Base-by-base conservation (phyloP, 1,284 basidiomycete genomes). In the Mycena citricolor region DNA sequence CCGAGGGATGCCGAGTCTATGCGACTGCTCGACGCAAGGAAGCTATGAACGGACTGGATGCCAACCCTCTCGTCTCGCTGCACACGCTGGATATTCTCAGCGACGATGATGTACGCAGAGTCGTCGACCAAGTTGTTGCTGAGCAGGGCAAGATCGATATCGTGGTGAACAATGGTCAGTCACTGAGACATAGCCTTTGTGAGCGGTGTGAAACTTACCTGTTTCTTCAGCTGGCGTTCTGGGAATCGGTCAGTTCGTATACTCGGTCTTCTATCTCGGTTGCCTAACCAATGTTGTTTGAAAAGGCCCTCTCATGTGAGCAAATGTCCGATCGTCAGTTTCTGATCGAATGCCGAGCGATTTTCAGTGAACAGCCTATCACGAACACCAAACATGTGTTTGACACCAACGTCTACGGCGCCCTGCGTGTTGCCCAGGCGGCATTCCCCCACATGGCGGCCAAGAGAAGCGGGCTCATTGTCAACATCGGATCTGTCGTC, bases 371-470 rank as follows among this genome's bases (percentile, higher is more conserved):
- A 47, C 69, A 76, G 0, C 65, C 74, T 8, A 61, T 82, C 21
- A 79, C 82, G 2, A 60, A 68, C 26, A 69, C 80, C 23, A 70
- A 71, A 52, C 54, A 63, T 1, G 60, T 68, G 1, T 85, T 83
- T 56, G 77, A 87, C 38, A 70, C 76, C 5, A 90, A 90, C 54
- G 74, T 78, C 1, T 81, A 81, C 54, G 71, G 78, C 4, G 67
- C 81, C 17, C 60, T 89, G 21, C 75, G 82, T 7, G 61, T 86
- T 22, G 71, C 77, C 10, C 79, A 80, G 51, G 74, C 76, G 1
- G 82, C 85, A 10, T 71, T 82, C n/a, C 83, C 83, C 0, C 69
- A 79, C 56, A 90, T 90, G 87, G 79, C 82, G 5, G 57, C 72
- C 37, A 71, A 70, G 29, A 69, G 68, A 45, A 68, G 67, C 22